Conservation (phyloP, 441 rosid species). For the Hura crepitans region DNA sequence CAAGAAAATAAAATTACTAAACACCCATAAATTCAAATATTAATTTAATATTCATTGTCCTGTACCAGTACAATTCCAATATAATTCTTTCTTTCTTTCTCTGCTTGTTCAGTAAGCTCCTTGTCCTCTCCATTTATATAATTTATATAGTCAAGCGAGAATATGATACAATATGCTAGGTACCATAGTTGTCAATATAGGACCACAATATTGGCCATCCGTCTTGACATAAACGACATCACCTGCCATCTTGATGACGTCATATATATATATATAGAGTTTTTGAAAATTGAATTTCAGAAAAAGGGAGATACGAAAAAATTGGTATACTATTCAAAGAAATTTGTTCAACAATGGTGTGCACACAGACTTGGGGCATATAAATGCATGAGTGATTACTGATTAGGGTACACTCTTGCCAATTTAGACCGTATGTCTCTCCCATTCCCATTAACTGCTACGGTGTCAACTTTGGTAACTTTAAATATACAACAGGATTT, state of each 20-base stretch:
- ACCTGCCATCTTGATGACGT: background rate
- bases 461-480: no score
- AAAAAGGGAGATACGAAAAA: background rate
- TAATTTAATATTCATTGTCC: background rate
- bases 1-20: background rate
- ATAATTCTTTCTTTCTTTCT: background rate
- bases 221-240: background rate
- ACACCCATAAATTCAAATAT: slow-evolving; percentile 4
- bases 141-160: background rate
- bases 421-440: no score
- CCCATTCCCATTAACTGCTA: no score
- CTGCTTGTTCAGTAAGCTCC: background rate
- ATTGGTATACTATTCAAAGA: no score
- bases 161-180: background rate
- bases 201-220: slow-evolving; percentile 5
- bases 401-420: no score
- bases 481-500: no score
- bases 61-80: background rate
- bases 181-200: background rate
- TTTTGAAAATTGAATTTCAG: background rate
- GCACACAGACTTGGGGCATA: no score
- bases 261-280: background rate
- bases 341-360: no score
- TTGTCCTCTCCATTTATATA: background rate
- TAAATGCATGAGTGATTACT: no score